phyloP scores from a whole-genome alignment of 1,284 basidiomycete genomes.

The Sporisorium iseilematis-ciliati region DNA sequence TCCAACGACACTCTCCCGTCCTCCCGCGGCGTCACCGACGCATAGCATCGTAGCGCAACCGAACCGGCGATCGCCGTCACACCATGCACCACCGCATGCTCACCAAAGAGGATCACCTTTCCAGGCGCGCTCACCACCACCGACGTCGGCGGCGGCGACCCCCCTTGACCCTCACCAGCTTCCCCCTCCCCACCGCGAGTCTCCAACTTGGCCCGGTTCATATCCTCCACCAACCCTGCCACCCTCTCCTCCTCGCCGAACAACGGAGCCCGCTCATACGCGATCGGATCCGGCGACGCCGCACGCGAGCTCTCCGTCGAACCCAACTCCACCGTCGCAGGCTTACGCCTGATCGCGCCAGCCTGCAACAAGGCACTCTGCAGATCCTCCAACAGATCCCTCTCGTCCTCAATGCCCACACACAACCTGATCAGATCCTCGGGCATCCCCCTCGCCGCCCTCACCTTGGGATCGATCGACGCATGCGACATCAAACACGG shows the following conservation, averaged over 20 bases:
- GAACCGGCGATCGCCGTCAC: slow-evolving; percentile 95
- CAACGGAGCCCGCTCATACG: slow-evolving; percentile 48
- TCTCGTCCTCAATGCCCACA: slow-evolving; percentile 95
- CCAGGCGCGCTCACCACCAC: slow-evolving; percentile 77
- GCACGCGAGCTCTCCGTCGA: slow-evolving; percentile 38
- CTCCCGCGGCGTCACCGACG: slow-evolving; percentile 79
- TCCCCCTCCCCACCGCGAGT: slow-evolving; percentile 63
- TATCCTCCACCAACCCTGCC: slow-evolving; percentile 47
- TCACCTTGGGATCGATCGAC: slow-evolving; percentile 92
- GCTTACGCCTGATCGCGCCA: slow-evolving; percentile 78
- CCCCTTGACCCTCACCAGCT: slow-evolving; percentile 17
- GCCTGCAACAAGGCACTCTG: slow-evolving; percentile 91
- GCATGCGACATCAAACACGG: slow-evolving; percentile 99
- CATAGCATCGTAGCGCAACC: slow-evolving; percentile 94
- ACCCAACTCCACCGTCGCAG: neutral
- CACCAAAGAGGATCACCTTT: slow-evolving; percentile 97
- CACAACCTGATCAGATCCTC: slow-evolving; percentile 98
- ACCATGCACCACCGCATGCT: slow-evolving; percentile 98
- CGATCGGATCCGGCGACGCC: slow-evolving; percentile 42
- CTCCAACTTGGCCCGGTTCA: slow-evolving; percentile 57
- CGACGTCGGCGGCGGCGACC: slow-evolving; percentile 44
- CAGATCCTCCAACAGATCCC: slow-evolving; percentile 93
- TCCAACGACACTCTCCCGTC: slow-evolving; percentile 83
- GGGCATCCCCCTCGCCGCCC: slow-evolving; percentile 91
- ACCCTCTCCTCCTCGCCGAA: slow-evolving; percentile 44